phyloP scores from a whole-genome alignment of 192 early-diverging fungal genomes.

The Chytriomyces sp. region DNA sequence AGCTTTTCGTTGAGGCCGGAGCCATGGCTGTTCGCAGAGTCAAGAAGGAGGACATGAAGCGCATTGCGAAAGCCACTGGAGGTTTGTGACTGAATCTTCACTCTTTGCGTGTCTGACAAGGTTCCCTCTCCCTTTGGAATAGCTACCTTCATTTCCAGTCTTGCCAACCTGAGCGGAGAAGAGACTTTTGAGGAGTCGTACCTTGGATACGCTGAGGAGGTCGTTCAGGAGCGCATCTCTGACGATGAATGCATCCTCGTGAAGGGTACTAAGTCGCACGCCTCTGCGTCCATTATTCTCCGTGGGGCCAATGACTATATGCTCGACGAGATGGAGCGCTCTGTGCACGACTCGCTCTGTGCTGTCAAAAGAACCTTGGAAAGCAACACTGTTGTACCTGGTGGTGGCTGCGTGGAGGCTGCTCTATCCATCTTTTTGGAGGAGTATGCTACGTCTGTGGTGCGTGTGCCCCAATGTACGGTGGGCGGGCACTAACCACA shows the following conservation, averaged over 20 bases:
- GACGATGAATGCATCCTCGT: conserved; percentile 98
- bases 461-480: no score
- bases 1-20: conserved; percentile 97
- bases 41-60: conserved; percentile 95
- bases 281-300: conserved; percentile 89
- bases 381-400: conserved; percentile 93
- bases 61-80: conserved; percentile 97
- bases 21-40: conserved; percentile 96
- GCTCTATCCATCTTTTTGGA: conserved; percentile 97
- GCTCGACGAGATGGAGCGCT: conserved; percentile 99
- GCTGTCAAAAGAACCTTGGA: conserved; percentile 97
- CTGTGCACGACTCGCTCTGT: conserved; percentile 91
- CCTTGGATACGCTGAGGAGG: conserved; percentile 92
- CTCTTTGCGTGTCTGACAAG: no score
- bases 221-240: conserved; percentile 95
- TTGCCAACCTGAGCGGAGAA: conserved; percentile 97
- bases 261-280: conserved; percentile 87
- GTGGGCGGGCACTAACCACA: no score
- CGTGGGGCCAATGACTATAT: conserved; percentile 99
- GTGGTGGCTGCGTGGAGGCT: conserved; percentile 94
- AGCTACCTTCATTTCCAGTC: conserved; percentile 89
- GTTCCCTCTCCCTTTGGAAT: background rate
- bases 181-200: conserved; percentile 91
- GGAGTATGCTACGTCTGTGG: conserved; percentile 95
- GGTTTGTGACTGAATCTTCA: conserved; percentile 51